Base-by-base conservation (phyloP, 192 early-diverging fungal genomes). In the Anaeromyces robustus region DNA sequence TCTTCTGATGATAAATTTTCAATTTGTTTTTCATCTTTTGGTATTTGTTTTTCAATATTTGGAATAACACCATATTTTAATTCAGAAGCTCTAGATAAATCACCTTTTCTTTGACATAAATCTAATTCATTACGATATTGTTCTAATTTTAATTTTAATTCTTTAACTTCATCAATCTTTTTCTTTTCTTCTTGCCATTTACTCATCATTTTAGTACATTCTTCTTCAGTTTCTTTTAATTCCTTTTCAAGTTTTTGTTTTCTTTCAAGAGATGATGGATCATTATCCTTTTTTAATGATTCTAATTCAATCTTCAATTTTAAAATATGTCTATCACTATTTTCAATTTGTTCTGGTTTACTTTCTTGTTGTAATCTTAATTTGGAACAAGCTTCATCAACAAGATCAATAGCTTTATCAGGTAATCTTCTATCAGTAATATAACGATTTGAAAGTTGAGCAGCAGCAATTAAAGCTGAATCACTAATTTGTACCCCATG, bases 331-430 rank as follows among this genome's bases (percentile, higher is more conserved):
- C 93, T 87, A 30, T 94, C 93, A 31, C 93, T 83, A 79, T 89
- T 91, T 83, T 94, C 93, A 34, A 95, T 87, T 12, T 86, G 86
- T 81, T 95, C 93, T 11, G 94, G 93, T 80, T 93, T 92, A 85
- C 91, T 92, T 82, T 94, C 93, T 80, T 93, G 92, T 81, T 95
- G 92, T 13, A 92, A 86, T 78, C 92, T 83, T 78, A 95, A 86
- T 82, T 92, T 93, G 30, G 91, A 91, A 78, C 94, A 95, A 2
- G 94, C 92, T 84, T 95, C 94, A 78, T 95, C 94, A 11, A 95
- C 86, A 29, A 95, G 82, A 84, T 95, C 94, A 78, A 95, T 95
- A 22, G 94, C 94, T 78, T 94, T 94, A 85, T 95, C 94, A 0
- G 94, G 94, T 77, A 94, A 83, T 81, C 91, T 92, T 2, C 92